Percentiles rank a stretch among this genome's conserved stretches.
phyloP scores from a whole-genome alignment of 495 filamentous ascomycete species.

The Arthonia radiata region DNA sequence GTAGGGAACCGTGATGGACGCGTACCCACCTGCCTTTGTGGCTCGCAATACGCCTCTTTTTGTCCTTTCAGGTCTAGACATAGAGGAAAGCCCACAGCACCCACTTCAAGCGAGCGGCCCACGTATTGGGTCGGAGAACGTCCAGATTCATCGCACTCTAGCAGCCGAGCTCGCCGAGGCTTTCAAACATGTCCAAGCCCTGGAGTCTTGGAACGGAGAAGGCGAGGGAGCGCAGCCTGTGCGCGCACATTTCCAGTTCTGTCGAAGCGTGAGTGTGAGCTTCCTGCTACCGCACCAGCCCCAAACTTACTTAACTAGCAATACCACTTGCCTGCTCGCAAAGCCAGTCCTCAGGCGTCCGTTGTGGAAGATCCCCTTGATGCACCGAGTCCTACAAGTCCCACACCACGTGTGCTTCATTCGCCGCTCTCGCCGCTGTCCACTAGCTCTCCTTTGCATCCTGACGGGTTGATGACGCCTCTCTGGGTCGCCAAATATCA shows the following conservation, averaged over 20 bases:
- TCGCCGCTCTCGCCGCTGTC: constrained; percentile 75
- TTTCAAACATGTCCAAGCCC: no score
- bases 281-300: constrained; percentile 5
- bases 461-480: constrained; percentile 62
- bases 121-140: constrained; percentile 12
- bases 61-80: constrained; percentile 52
- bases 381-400: constrained; percentile 18
- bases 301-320: constrained; percentile 15
- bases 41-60: constrained; percentile 62
- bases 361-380: constrained; percentile 15
- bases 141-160: constrained; percentile 6
- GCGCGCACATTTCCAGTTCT: no score
- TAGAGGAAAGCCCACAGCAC: no score
- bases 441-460: constrained; percentile 53
- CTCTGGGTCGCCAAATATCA: constrained; percentile 76
- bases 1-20: no score
- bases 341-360: constrained; percentile 32
- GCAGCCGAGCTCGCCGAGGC: no score
- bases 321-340: constrained; percentile 34
- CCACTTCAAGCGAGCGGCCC: no score
- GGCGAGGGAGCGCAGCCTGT: no score
- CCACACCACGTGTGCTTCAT: constrained; percentile 32
- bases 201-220: no score
- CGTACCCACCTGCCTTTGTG: constrained; percentile 57
- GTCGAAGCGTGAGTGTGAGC: constrained; percentile 15